Evolutionary conservation across 306 rosid species (phyloP).

Genomic region (Casuarina equisetifolia): DNA sequence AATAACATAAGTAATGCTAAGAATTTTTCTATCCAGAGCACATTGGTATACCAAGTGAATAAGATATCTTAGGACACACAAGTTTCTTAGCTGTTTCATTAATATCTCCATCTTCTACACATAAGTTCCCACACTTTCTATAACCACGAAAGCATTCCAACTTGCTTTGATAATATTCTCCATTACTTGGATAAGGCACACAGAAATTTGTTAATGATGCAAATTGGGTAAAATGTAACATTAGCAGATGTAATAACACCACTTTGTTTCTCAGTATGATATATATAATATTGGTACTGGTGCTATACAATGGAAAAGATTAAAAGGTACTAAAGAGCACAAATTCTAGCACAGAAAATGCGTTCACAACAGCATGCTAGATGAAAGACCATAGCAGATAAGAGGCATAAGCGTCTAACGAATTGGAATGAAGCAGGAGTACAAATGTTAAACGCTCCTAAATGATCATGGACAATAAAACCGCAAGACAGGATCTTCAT

Average conservation of each 20-base stretch:
- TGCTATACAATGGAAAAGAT: neutral
- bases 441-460: slow-evolving; percentile 3
- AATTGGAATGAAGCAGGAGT: slow-evolving; percentile 23
- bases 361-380: slow-evolving; percentile 14
- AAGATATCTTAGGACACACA: slow-evolving; percentile 41
- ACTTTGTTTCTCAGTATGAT: slow-evolving; percentile 7
- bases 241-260: slow-evolving; percentile 16
- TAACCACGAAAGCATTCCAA: slow-evolving; percentile 72
- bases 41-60: slow-evolving; percentile 20
- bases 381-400: neutral
- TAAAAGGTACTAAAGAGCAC: neutral
- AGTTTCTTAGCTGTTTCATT: slow-evolving; percentile 64
- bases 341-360: slow-evolving; percentile 4
- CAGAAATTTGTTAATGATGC: slow-evolving; percentile 54
- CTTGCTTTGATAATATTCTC: slow-evolving; percentile 60
- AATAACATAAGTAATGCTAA: neutral
- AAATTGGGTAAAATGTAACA: neutral
- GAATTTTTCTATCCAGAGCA: neutral
- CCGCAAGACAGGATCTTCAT: neutral
- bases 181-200: slow-evolving; percentile 85
- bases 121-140: slow-evolving; percentile 57
- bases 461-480: slow-evolving; percentile 6
- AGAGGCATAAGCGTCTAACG: slow-evolving; percentile 14
- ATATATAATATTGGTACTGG: neutral
- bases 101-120: slow-evolving; percentile 80